A percentile compares a stretch with the other conserved stretches of the same genome.
Conservation (phyloP, 2,329 filamentous ascomycete genomes). For the Fusarium pseudonygamai region DNA sequence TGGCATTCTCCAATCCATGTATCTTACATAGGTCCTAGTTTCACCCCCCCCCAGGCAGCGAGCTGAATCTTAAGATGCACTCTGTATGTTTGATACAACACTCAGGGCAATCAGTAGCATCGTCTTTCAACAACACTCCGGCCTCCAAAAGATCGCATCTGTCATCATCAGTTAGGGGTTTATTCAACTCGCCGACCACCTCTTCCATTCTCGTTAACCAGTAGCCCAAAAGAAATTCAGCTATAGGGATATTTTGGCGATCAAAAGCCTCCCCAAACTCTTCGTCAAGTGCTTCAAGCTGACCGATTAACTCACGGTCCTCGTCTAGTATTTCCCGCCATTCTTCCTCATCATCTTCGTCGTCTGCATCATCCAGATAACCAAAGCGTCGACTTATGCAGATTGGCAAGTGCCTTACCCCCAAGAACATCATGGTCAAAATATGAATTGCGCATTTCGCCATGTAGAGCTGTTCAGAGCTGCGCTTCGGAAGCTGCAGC, state of each 20-base stretch:
- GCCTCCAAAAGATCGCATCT: fast-evolving
- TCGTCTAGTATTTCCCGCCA: not conserved
- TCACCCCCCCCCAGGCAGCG: no score
- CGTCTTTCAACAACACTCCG: not conserved
- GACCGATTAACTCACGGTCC: not conserved
- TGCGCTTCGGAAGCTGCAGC: fast-evolving
- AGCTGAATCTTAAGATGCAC: no score
- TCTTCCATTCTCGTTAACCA: not conserved
- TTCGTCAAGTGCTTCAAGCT: not conserved
- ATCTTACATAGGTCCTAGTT: no score
- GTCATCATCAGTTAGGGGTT: fast-evolving
- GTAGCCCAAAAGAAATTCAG: not conserved
- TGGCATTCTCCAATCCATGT: no score
- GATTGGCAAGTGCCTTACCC: not conserved
- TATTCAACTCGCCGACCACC: fast-evolving
- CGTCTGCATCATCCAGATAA: not conserved
- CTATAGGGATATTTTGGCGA: fast-evolving
- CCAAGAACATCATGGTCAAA: not conserved
- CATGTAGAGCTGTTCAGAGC: fast-evolving
- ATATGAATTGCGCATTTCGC: not conserved
- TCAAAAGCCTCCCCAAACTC: not conserved
- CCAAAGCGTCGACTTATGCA: not conserved
- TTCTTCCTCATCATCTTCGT: not conserved
- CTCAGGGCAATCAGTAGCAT: no score
- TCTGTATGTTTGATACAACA: no score